Evolutionary conservation across 2,329 filamentous ascomycete genomes (phyloP).

Genomic region (Eutypa lata): DNA sequence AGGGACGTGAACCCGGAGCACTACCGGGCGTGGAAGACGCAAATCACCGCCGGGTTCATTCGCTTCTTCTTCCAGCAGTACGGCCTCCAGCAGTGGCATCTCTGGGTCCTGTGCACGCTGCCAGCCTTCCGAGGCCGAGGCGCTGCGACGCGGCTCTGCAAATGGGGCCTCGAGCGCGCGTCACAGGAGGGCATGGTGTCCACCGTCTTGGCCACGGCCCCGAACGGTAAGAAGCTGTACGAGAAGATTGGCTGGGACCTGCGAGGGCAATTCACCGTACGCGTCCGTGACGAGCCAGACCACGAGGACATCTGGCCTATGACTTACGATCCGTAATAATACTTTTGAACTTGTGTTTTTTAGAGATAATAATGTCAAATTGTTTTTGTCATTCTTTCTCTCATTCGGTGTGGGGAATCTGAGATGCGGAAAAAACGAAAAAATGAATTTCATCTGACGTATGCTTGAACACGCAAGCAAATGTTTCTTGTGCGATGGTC

Average conservation of each 20-base stretch:
- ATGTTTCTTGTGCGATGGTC: no score
- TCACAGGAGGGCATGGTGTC: slow-evolving; percentile 1
- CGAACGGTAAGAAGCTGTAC: slow-evolving; percentile 8
- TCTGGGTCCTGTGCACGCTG: slow-evolving; percentile 9
- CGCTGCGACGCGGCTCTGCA: slow-evolving; percentile 9
- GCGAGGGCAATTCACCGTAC: slow-evolving; percentile 6
- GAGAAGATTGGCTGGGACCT: slow-evolving; percentile 5
- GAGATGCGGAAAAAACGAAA: no score
- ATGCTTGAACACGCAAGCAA: no score
- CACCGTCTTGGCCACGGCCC: slow-evolving; percentile 7
- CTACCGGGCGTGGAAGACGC: slow-evolving; percentile 8
- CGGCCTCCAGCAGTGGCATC: slow-evolving; percentile 6
- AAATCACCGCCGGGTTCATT: slow-evolving; percentile 4
- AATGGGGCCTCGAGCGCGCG: slow-evolving; percentile 9
- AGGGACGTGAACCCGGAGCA: slow-evolving; percentile 7
- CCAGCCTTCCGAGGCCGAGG: slow-evolving; percentile 9
- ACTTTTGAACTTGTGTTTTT: no score
- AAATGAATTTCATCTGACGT: no score
- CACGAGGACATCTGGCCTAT: slow-evolving; percentile 8
- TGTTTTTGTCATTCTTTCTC: no score
- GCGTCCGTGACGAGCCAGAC: slow-evolving; percentile 5
- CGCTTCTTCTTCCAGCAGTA: slow-evolving; percentile 5
- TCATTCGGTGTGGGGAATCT: no score
- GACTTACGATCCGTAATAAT: neutral
- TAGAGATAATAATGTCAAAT: no score